phyloP scores from a whole-genome alignment of 768 basidiomycete species.

The Leucosporidium scottii region DNA sequence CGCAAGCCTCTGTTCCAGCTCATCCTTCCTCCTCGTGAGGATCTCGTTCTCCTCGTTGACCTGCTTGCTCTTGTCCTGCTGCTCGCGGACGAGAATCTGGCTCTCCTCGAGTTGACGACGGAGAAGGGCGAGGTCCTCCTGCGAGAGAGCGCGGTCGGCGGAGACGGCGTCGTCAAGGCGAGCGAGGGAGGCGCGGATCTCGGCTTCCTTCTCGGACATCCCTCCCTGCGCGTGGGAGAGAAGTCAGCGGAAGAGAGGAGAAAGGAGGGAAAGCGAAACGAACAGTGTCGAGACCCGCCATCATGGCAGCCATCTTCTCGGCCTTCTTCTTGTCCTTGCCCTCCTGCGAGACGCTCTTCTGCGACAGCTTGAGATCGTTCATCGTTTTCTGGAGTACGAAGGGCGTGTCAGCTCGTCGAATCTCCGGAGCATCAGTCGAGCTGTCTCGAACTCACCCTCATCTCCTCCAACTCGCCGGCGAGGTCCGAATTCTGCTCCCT shows the following conservation, averaged over 20 bases:
- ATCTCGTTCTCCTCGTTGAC: conserved; percentile 89
- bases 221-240: conserved; percentile 56
- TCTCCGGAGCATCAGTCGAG: too few species aligned
- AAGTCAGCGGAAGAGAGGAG: neutral
- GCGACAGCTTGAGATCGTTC: conserved; percentile 66
- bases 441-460: conserved; percentile 51
- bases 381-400: conserved; percentile 51
- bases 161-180: conserved; percentile 69
- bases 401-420: neutral
- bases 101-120: conserved; percentile 83
- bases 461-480: conserved; percentile 78
- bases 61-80: conserved; percentile 78
- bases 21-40: conserved; percentile 69
- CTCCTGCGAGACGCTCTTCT: conserved; percentile 79
- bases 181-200: conserved; percentile 70
- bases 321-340: conserved; percentile 99
- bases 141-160: conserved; percentile 52
- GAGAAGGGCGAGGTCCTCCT: conserved; percentile 72
- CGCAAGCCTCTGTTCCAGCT: conserved; percentile 72
- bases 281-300: conserved; percentile 96
- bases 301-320: conserved; percentile 99
- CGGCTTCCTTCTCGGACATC: conserved; percentile 92
- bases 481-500: conserved; percentile 89
- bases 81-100: conserved; percentile 75
- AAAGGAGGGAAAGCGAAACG: conserved; percentile 47